Evolutionary conservation across 2,329 filamentous ascomycete species (phyloP).

Genomic region (Neofusicoccum cordaticola): DNA sequence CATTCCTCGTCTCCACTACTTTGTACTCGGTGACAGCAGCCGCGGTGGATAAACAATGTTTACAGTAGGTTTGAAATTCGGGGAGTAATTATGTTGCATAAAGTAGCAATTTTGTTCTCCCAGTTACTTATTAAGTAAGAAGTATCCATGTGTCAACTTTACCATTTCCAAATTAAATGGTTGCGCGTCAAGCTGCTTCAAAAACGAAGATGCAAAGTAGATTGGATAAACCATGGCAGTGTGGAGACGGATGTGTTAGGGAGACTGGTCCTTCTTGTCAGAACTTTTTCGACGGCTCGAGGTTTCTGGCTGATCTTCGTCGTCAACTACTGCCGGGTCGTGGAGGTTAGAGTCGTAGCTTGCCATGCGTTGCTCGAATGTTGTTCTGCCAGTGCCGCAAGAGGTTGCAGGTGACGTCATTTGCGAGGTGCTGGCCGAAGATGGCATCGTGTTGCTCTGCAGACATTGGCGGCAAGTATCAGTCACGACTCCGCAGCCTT

Average conservation of each 20-base stretch:
- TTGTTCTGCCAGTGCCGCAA: not conserved
- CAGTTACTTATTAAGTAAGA: too few relatives aligned
- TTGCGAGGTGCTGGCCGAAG: slow-evolving; percentile 2
- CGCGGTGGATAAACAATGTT: too few relatives aligned
- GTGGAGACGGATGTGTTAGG: not conserved
- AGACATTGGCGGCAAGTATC: slow-evolving; percentile 10
- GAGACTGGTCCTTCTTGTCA: not conserved
- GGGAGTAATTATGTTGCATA: too few relatives aligned
- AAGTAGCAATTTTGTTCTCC: too few relatives aligned
- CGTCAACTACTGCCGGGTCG: not conserved
- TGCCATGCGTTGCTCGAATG: not conserved
- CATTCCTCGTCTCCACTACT: not conserved
- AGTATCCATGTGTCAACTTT: not conserved
- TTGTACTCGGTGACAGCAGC: not conserved
- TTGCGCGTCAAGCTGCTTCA: too few relatives aligned
- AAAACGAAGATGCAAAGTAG: not conserved
- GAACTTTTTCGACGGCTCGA: not conserved
- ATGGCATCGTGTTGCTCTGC: not conserved
- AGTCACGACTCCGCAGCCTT: slow-evolving; percentile 12
- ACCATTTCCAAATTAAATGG: not conserved
- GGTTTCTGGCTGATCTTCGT: not conserved
- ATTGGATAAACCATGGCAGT: not conserved
- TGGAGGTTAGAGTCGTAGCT: not conserved
- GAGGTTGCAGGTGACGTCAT: slow-evolving; percentile 8
- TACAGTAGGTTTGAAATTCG: too few relatives aligned